Conservation (phyloP, 2,329 filamentous ascomycete species). For the Nigrospora oryzae region DNA sequence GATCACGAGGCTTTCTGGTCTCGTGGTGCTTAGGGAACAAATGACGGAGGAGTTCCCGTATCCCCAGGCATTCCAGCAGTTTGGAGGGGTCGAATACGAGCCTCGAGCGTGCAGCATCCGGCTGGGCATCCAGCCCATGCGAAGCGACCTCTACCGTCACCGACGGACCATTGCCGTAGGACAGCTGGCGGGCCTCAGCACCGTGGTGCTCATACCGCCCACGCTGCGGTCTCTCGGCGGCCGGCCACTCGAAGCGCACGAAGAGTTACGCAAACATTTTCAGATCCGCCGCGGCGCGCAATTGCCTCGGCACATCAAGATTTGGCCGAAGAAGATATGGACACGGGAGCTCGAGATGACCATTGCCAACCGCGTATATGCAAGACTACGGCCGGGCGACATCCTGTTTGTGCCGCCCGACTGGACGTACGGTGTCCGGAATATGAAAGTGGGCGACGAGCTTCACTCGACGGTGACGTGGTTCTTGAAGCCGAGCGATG, state of each 20-base stretch:
- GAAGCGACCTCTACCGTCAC: slow-evolving; percentile 2
- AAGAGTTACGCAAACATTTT: not conserved
- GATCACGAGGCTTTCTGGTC: slow-evolving; percentile 2
- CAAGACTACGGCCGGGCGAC: slow-evolving; percentile 1
- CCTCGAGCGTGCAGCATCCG: slow-evolving; percentile 7
- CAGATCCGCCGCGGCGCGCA: not conserved
- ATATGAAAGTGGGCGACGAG: slow-evolving; percentile 5
- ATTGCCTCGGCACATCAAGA: not conserved
- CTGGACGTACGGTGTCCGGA: slow-evolving; percentile 7
- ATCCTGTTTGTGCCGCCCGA: slow-evolving; percentile 6
- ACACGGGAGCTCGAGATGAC: slow-evolving; percentile 5
- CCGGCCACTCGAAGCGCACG: slow-evolving; percentile 2
- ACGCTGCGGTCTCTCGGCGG: slow-evolving; percentile 1
- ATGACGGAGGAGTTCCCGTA: slow-evolving; percentile 9
- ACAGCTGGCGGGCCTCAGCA: slow-evolving; percentile 7
- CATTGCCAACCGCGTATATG: slow-evolving; percentile 2
- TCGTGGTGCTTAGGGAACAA: slow-evolving; percentile 3
- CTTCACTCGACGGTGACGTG: slow-evolving; percentile 8
- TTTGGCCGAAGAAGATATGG: slow-evolving; percentile 2
- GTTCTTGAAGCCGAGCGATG: slow-evolving; percentile 1
- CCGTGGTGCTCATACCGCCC: slow-evolving; percentile 6
- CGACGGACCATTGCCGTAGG: slow-evolving; percentile 5
- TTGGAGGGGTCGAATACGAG: slow-evolving; percentile 4
- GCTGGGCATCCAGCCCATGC: slow-evolving; percentile 6
- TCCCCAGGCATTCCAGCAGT: slow-evolving; percentile 4